phyloP scores from a whole-genome alignment of 768 basidiomycete genomes.

The Tulasnella sp. region DNA sequence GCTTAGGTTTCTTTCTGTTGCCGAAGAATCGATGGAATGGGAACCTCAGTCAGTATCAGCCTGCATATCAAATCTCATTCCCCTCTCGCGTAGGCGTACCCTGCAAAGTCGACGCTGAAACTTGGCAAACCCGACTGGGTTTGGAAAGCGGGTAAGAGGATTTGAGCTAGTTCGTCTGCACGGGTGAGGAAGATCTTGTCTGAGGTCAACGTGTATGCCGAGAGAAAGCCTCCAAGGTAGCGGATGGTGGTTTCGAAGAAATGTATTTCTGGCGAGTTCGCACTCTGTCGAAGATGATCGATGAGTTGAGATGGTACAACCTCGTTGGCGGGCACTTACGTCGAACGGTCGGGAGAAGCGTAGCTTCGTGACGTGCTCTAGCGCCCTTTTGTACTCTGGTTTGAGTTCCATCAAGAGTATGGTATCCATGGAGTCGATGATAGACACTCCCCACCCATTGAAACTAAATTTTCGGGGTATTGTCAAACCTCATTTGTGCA shows the following conservation, averaged over 20 bases:
- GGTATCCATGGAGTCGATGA: constrained; percentile 80
- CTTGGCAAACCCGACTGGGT: constrained; percentile 66
- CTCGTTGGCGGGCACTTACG: not conserved
- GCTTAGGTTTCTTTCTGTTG: constrained; percentile 8
- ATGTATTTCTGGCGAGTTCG: constrained; percentile 37
- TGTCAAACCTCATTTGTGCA: not conserved
- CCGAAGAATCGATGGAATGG: not conserved
- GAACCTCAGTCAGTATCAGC: not conserved
- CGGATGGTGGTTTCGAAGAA: constrained; percentile 88
- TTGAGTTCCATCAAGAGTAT: constrained; percentile 76
- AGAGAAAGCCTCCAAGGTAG: constrained; percentile 82
- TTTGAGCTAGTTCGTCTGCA: constrained; percentile 57
- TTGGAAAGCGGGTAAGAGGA: constrained; percentile 67
- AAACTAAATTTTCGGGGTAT: constrained; percentile 3
- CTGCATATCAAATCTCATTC: not conserved
- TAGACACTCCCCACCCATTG: constrained; percentile 75
- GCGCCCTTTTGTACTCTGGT: constrained; percentile 43
- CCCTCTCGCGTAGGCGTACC: constrained; percentile 40
- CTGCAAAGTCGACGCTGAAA: constrained; percentile 63
- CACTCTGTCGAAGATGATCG: constrained; percentile 33
- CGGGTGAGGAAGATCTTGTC: constrained; percentile 39
- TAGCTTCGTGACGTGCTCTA: constrained; percentile 36
- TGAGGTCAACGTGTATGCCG: constrained; percentile 65
- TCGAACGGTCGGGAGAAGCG: constrained; percentile 3
- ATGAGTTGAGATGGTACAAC: not conserved